Evolutionary conservation across 2,329 filamentous ascomycete species (phyloP).

Genomic region (Aspergillus quadricinctus): DNA sequence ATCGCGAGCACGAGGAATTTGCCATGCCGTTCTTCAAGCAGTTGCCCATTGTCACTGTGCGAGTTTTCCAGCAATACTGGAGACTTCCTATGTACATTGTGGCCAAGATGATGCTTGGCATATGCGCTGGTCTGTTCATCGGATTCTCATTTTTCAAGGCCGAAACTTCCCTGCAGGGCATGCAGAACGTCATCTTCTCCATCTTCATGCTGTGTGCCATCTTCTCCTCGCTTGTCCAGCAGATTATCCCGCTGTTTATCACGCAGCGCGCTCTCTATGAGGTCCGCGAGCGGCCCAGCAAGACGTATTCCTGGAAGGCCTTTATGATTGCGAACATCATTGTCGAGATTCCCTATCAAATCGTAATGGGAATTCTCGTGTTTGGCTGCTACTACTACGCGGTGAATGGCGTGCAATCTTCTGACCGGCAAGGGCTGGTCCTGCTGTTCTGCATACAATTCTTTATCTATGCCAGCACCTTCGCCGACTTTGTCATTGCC

Average conservation of each 20-base stretch:
- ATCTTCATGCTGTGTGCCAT: conserved; percentile 78
- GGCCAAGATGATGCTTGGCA: conserved; percentile 67
- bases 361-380: conserved; percentile 66
- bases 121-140: conserved; percentile 64
- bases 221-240: conserved; percentile 47
- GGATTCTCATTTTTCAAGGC: conserved; percentile 75
- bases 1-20: conserved; percentile 67
- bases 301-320: conserved; percentile 79
- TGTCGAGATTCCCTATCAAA: conserved; percentile 82
- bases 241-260: conserved; percentile 75
- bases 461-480: conserved; percentile 75
- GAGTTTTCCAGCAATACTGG: conserved; percentile 88
- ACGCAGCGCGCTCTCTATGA: conserved; percentile 78
- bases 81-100: conserved; percentile 81
- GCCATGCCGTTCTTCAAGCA: conserved; percentile 68
- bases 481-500: conserved; percentile 70
- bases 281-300: conserved; percentile 76
- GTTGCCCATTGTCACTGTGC: conserved; percentile 60
- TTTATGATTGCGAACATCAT: conserved; percentile 80
- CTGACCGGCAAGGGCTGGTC: conserved; percentile 69
- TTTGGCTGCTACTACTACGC: conserved; percentile 84
- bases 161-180: conserved; percentile 66
- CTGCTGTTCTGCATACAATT: conserved; percentile 73
- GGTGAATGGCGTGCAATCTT: conserved; percentile 55
- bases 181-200: conserved; percentile 81